A percentile compares a stretch with the other conserved stretches of the same genome.
Evolutionary conservation across 306 rosid genomes (phyloP).

Genomic region (Sechiopsis laciniata): DNA sequence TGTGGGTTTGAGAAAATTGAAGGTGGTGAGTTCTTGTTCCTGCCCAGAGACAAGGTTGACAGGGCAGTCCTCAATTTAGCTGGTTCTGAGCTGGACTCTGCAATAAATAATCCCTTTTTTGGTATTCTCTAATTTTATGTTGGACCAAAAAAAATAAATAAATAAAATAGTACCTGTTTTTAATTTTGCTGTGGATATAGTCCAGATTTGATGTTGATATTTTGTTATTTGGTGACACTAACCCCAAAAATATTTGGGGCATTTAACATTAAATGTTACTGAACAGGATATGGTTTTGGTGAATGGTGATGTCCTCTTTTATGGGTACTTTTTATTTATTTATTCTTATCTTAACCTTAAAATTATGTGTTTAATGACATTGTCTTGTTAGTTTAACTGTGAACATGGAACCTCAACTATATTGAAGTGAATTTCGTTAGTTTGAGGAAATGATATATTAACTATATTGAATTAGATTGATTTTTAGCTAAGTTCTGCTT

Average conservation of each 20-base stretch:
- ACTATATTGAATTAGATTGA: no score
- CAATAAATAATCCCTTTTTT: conserved; percentile 85
- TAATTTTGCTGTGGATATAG: not conserved
- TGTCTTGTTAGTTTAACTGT: no score
- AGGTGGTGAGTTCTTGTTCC: conserved; percentile 67
- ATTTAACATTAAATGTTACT: not conserved
- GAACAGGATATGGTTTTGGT: not conserved
- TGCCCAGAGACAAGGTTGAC: conserved; percentile 72
- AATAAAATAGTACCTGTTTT: not conserved
- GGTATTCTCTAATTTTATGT: conserved; percentile 30
- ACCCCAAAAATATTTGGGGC: conserved; percentile 2
- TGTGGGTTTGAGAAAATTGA: conserved; percentile 75
- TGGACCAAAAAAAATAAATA: not conserved
- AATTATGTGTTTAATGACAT: no score
- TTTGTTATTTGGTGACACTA: not conserved
- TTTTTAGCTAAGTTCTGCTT: no score
- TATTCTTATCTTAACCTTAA: no score
- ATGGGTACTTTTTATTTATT: no score
- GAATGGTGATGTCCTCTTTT: no score
- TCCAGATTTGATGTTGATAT: conserved; percentile 13
- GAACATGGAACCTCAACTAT: no score
- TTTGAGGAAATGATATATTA: no score
- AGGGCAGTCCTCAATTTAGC: conserved; percentile 67
- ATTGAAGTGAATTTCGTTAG: no score
- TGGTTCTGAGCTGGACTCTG: conserved; percentile 83